Conservation (phyloP, 176 grass and related monocot species). For the Rhynchospora pubera region DNA sequence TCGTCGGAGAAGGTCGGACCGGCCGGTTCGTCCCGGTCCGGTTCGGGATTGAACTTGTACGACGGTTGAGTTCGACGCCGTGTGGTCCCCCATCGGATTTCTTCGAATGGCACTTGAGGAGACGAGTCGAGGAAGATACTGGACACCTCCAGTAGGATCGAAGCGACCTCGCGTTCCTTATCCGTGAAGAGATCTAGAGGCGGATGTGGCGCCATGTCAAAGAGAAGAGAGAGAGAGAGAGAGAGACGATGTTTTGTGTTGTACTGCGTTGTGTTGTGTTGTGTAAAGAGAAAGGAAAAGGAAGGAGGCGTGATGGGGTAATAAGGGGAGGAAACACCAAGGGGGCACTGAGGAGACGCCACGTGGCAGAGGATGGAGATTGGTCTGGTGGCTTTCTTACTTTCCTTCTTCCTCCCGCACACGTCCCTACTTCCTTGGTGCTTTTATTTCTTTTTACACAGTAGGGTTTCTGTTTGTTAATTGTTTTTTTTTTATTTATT, state of each 20-base stretch:
- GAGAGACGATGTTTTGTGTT: neutral
- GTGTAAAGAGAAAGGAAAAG: neutral
- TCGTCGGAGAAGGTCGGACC: neutral
- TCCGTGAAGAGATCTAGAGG: neutral
- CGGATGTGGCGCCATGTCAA: neutral
- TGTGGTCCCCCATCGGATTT: neutral
- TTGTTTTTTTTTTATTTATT: neutral
- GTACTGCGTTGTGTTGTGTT: neutral
- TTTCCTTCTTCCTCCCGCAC: neutral
- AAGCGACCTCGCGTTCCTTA: slow-evolving; percentile 22
- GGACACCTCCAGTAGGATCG: slow-evolving; percentile 1
- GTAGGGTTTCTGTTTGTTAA: slow-evolving; percentile 1
- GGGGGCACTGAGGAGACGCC: neutral
- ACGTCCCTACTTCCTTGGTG: neutral
- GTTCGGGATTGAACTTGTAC: slow-evolving; percentile 4
- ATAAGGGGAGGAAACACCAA: neutral
- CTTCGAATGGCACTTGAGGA: neutral
- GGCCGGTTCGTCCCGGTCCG: neutral
- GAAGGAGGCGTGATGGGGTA: neutral
- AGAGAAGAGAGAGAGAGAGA: neutral
- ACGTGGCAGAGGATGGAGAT: slow-evolving; percentile 27
- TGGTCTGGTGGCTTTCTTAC: neutral
- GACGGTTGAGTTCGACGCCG: neutral
- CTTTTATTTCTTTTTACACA: neutral
- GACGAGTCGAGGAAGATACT: neutral